Evolutionary conservation across 164 flowering plant genomes (phyloP).

Genomic region (Umbilicus rupestris): DNA sequence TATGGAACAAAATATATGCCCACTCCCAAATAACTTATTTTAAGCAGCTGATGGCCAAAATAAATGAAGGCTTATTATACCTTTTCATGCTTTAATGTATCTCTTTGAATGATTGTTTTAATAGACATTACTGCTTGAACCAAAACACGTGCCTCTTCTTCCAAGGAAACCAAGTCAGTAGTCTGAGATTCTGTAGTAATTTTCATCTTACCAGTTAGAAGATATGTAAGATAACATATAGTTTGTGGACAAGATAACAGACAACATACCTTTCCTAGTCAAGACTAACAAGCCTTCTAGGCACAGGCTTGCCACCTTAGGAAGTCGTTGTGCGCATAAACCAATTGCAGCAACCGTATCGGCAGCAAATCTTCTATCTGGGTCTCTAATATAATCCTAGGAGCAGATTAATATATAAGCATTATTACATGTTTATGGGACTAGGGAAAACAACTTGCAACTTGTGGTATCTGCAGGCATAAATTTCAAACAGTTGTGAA

Average conservation of each 20-base stretch:
- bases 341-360: constrained; percentile 93
- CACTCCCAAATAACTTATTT: neutral
- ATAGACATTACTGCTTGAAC: constrained; percentile 73
- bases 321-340: constrained; percentile 69
- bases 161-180: constrained; percentile 24
- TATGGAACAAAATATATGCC: neutral
- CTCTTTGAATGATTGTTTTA: constrained; percentile 56
- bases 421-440: constrained; percentile 19
- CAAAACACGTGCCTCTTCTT: constrained; percentile 62
- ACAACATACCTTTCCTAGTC: constrained; percentile 47
- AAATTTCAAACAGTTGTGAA: neutral
- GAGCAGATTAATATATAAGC: constrained; percentile 35
- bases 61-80: constrained; percentile 18
- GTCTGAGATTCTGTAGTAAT: constrained; percentile 39
- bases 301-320: constrained; percentile 53
- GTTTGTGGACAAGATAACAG: neutral
- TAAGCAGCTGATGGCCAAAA: neutral
- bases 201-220: constrained; percentile 8
- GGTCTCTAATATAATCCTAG: constrained; percentile 94
- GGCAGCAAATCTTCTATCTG: constrained; percentile 88
- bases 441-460: neutral
- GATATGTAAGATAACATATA: neutral
- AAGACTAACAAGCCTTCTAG: constrained; percentile 68
- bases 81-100: constrained; percentile 69
- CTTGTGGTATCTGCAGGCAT: neutral